phyloP scores from a whole-genome alignment of 306 rosid species.

The barrel medic (Medicago truncatula) region MtrunA17r5.0-ANR NC_053042.1:56238501-56239000 shows the following conservation, averaged over 20 bases:
- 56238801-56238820: constrained; percentile 86
- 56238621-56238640: constrained; percentile 14
- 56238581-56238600: constrained; percentile 88
- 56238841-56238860: constrained; percentile 99
- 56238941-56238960: constrained; percentile 4
- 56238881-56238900: constrained; percentile 76
- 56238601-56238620: constrained; percentile 85
- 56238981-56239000: constrained; percentile 45
- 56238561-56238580: constrained; percentile 96
- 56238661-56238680: neutral
- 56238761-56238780: constrained; percentile 83
- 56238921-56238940: constrained; percentile 33
- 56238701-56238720: constrained; percentile 30
- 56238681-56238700: constrained; percentile 5
- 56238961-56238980: constrained; percentile 9
- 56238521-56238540: constrained; percentile 89
- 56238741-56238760: constrained; percentile 92
- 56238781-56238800: constrained; percentile 97
- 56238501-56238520: constrained; percentile 78
- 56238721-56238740: constrained; percentile 60
- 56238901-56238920: constrained; percentile 85
- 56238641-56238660: constrained; percentile 21
- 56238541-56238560: constrained; percentile 89
- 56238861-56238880: constrained; percentile 84
- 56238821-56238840: constrained; percentile 95